A percentile compares a stretch with the other conserved stretches of the same genome.
Evolutionary conservation across 805 yeast genomes (phyloP).

Genomic region (Ogataea glucozyma): DNA sequence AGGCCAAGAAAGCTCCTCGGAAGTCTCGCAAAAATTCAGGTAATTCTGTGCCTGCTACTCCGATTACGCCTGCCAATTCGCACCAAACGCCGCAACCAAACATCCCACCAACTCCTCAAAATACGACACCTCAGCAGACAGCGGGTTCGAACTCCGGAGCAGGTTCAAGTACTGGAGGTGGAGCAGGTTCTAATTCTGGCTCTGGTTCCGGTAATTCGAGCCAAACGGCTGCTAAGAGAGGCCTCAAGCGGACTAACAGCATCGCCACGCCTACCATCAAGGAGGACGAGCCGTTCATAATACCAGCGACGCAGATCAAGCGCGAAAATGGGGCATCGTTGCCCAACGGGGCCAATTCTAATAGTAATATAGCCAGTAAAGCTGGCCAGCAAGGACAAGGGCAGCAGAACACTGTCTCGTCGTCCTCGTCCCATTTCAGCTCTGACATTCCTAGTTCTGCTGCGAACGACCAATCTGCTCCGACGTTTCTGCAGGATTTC

Average conservation of each 20-base stretch:
- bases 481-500: conserved; percentile 33
- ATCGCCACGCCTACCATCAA: conserved; percentile 32
- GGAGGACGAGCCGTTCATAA: conserved; percentile 28
- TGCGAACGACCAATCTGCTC: conserved; percentile 17
- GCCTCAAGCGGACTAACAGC: conserved; percentile 23
- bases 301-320: conserved; percentile 8
- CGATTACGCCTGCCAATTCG: conserved; percentile 34
- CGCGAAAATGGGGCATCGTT: conserved; percentile 3
- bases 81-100: conserved; percentile 31
- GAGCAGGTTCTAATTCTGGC: too few species aligned
- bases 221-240: conserved; percentile 20
- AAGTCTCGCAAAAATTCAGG: conserved; percentile 29
- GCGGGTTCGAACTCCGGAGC: conserved; percentile 12
- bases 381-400: conserved; percentile 8
- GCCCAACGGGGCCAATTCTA: conserved; percentile 7
- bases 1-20: conserved; percentile 25
- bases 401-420: conserved; percentile 5
- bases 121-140: conserved; percentile 24
- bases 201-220: too few species aligned
- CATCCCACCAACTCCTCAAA: conserved; percentile 26
- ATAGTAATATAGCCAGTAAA: conserved; percentile 9
- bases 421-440: conserved; percentile 14
- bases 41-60: conserved; percentile 36
- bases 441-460: conserved; percentile 21
- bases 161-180: neutral